phyloP scores from a whole-genome alignment of 352 stramenopile species.

The Blastocystis sp. region DNA sequence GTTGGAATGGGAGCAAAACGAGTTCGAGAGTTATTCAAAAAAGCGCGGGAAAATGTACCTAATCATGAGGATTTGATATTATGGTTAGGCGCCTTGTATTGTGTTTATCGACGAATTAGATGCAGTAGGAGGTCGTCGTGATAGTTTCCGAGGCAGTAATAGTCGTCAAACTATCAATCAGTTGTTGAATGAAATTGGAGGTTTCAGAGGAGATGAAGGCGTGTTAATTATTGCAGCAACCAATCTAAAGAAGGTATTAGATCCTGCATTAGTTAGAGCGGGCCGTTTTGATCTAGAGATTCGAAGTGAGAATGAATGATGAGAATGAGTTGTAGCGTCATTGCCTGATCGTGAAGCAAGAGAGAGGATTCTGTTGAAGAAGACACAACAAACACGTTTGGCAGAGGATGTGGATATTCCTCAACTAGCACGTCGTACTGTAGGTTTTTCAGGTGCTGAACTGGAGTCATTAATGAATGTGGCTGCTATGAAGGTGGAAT shows the following conservation, averaged over 20 bases:
- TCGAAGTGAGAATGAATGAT: not conserved
- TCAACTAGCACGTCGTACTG: conserved; percentile 82
- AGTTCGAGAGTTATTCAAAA: conserved; percentile 70
- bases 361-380: conserved; percentile 89
- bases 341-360: conserved; percentile 83
- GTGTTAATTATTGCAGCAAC: conserved; percentile 96
- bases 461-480: conserved; percentile 93
- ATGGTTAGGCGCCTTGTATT: conserved; percentile 68
- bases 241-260: conserved; percentile 90
- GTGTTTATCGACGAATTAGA: conserved; percentile 99
- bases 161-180: conserved; percentile 81
- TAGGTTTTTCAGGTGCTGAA: conserved; percentile 87
- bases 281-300: conserved; percentile 87
- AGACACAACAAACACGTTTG: conserved; percentile 81
- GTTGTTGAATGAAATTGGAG: conserved; percentile 77
- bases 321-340: conserved; percentile 69
- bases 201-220: conserved; percentile 89
- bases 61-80: not conserved
- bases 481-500: conserved; percentile 71
- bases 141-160: conserved; percentile 68
- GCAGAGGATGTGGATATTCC: conserved; percentile 84
- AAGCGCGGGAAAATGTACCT: conserved; percentile 16
- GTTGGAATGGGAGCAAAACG: conserved; percentile 75
- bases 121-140: conserved; percentile 84
- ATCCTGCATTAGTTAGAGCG: conserved; percentile 85